Percentiles rank a stretch among this genome's conserved stretches.
Evolutionary conservation across 768 basidiomycete species (phyloP).

Genomic region (Calocybe indica): DNA sequence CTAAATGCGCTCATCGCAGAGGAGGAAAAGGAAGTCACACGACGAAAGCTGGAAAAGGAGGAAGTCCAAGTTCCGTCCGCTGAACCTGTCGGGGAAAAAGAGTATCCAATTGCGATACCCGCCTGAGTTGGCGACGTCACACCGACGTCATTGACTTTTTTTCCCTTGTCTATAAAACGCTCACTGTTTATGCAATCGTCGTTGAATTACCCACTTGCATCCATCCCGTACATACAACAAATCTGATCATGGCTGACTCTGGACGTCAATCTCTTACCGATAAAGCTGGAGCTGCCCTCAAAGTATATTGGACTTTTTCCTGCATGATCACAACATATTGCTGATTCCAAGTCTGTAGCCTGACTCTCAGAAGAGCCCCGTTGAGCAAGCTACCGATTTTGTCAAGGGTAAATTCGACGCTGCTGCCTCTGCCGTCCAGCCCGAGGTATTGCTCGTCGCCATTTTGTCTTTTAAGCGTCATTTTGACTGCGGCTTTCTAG

Average conservation of each 20-base stretch:
- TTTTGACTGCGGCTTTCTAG: conserved; percentile 15
- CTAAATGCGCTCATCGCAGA: conserved; percentile 45
- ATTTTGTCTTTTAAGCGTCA: not conserved
- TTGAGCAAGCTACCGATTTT: conserved; percentile 45
- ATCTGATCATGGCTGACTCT: conserved; percentile 44
- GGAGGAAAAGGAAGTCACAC: conserved; percentile 18
- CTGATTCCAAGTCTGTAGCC: conserved; percentile 28
- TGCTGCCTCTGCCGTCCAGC: conserved; percentile 40
- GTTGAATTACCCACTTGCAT: not conserved
- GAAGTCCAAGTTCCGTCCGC: conserved; percentile 11
- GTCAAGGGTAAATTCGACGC: conserved; percentile 44
- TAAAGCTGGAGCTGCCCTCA: conserved; percentile 44
- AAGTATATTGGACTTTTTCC: conserved; percentile 26
- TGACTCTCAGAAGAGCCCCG: conserved; percentile 51
- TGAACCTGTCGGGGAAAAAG: not conserved
- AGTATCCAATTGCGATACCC: not conserved
- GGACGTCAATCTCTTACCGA: conserved; percentile 55
- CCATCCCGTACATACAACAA: not conserved
- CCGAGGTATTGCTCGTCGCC: conserved; percentile 28
- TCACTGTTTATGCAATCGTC: not conserved
- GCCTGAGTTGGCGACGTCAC: not conserved
- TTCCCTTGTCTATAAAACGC: not conserved
- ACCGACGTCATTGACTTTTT: not conserved
- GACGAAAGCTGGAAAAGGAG: conserved; percentile 6
- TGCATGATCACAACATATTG: not conserved